Evolutionary conservation across 176 grass and related monocot species (phyloP), one percentile per base, ranked within the genome.

Genomic region (Juncus inflexus): DNA sequence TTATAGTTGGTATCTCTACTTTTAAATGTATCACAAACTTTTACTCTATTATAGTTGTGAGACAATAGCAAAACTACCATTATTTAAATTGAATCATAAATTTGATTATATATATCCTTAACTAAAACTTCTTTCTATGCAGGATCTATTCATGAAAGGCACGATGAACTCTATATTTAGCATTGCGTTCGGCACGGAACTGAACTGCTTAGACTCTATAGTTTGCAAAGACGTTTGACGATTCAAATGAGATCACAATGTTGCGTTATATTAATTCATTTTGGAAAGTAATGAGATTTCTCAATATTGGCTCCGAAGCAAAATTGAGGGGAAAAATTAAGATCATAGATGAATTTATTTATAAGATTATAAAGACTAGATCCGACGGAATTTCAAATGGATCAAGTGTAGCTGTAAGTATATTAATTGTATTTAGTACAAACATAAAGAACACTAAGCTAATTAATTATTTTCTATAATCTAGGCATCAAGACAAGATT

Each of bases 161-260:
- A 88, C 89, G 9, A 87, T 92, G 81, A 84, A 88, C 47, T 87
- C 89, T 43, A 85, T 88, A 55, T 85, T 82, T 54, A 76, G 66
- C 43, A 70, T 88, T 38, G 74, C 64, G 1, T 94, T 94, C 38
- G 84, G 84, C 3, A 11, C 58, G 2, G 81, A 94, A 38, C 52
- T 94, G 49, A 66, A 82, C 70, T 76, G 69, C 15, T 12, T 85
- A 35, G 50, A 58, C 12, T n/a, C n/a, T n/a, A n/a, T n/a, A 54
- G 51, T 94, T 94, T 52, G 74, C 89, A 13, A 72, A 77, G 12
- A 78, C 89, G 9, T 85, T 89, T 50, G 85, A 94, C 74, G 89
- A 84, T 8, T 69, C 85, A n/a, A 88, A 63, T 59, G 9, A n/a
- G 11, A 12, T 45, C 9, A 15, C 7, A 16, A 0, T 65, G 5